Evolutionary conservation across 2,329 filamentous ascomycete species (phyloP).

Genomic region (Fusarium begoniae): DNA sequence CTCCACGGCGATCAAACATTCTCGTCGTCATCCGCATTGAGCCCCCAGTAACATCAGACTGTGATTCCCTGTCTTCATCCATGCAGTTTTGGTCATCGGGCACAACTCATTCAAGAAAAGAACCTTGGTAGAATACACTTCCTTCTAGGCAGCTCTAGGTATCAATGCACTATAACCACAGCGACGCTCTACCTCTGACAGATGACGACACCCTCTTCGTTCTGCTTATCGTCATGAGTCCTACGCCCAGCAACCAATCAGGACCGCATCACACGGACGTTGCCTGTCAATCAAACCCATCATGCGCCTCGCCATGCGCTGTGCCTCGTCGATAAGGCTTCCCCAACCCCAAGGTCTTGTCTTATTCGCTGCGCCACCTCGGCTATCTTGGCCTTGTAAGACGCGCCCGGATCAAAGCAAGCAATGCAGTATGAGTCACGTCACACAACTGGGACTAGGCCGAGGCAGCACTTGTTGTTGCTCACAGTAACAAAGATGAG

Average conservation of each 20-base stretch:
- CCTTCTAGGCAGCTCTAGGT: conserved; percentile 23
- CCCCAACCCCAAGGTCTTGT: neutral
- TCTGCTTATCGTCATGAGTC: conserved; percentile 28
- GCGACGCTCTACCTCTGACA: neutral
- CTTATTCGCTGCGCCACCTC: conserved; percentile 28
- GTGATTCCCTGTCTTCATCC: neutral
- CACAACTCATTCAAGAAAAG: conserved; percentile 26
- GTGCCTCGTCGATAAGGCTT: conserved; percentile 33
- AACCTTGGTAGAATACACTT: conserved; percentile 26
- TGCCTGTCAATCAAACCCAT: conserved; percentile 18
- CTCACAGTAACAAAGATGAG: neutral
- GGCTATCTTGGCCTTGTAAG: conserved; percentile 8
- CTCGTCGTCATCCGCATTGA: neutral
- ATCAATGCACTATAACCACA: neutral
- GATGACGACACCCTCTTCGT: conserved; percentile 37
- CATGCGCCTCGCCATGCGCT: conserved; percentile 28
- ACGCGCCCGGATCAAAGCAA: conserved; percentile 28
- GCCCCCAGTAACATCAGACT: conserved; percentile 2
- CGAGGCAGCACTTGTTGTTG: neutral
- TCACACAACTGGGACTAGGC: conserved; percentile 6
- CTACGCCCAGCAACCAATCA: conserved; percentile 16
- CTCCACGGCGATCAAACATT: conserved; percentile 10
- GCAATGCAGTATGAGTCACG: conserved; percentile 28
- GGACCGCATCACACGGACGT: conserved; percentile 18
- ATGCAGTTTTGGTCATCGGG: conserved; percentile 13